A percentile compares a stretch with the other conserved stretches of the same genome.
Conservation (phyloP, 2,329 filamentous ascomycete species). For the Pestalotiopsis sp. region DNA sequence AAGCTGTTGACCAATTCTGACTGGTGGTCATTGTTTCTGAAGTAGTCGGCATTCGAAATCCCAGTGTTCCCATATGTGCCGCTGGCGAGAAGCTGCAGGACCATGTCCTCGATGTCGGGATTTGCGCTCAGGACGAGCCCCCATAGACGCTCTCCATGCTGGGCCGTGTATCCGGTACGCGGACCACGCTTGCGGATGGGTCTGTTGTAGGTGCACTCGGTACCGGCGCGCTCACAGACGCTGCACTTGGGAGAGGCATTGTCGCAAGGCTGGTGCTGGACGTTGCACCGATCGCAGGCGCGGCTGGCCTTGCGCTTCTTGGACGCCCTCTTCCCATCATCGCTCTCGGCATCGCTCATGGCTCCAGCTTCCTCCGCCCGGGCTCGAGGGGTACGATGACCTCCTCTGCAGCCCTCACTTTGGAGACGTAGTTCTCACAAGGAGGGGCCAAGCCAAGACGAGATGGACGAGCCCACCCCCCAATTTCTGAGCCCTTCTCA, state of each 20-base stretch:
- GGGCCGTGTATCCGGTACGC: slow-evolving; percentile 35
- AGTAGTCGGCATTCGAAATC: slow-evolving; percentile 32
- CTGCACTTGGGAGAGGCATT: slow-evolving; percentile 48
- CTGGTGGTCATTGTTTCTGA: slow-evolving; percentile 35
- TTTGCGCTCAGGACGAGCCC: slow-evolving; percentile 33
- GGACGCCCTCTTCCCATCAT: slow-evolving; percentile 30
- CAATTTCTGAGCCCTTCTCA: neutral
- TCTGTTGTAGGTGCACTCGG: slow-evolving; percentile 36
- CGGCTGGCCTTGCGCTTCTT: slow-evolving; percentile 40
- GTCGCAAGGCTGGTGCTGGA: slow-evolving; percentile 51
- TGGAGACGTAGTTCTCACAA: neutral
- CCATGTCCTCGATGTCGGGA: slow-evolving; percentile 34
- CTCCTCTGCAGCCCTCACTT: neutral
- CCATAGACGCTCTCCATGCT: slow-evolving; percentile 37
- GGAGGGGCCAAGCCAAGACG: neutral
- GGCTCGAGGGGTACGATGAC: neutral
- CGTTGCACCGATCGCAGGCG: slow-evolving; percentile 48
- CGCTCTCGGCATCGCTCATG: slow-evolving; percentile 38
- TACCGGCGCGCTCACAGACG: slow-evolving; percentile 42
- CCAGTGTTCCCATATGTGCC: slow-evolving; percentile 32
- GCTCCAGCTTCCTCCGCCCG: slow-evolving; percentile 21
- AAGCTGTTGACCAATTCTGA: slow-evolving; percentile 33
- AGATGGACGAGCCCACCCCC: neutral
- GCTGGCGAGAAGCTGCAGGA: slow-evolving; percentile 30
- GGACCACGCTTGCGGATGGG: slow-evolving; percentile 36